Percentiles rank a stretch among this genome's conserved stretches.
Evolutionary conservation across 2,329 filamentous ascomycete species (phyloP).

Genomic region (Fusarium chaquense): DNA sequence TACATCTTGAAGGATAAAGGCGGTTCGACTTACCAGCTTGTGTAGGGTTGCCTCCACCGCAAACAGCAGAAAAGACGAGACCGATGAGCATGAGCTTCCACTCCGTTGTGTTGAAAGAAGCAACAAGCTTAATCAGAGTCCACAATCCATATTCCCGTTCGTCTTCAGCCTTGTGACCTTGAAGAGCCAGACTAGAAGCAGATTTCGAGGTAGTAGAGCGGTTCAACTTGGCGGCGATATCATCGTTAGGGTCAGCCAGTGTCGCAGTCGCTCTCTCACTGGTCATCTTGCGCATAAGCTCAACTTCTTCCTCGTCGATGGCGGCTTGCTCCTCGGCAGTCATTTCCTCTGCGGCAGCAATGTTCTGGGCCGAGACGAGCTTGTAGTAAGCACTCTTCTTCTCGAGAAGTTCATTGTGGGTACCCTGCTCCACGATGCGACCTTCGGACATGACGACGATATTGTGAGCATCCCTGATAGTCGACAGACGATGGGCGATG

Average conservation of each 20-base stretch:
- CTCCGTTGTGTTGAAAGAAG: conserved; percentile 81
- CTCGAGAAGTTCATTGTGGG: conserved; percentile 82
- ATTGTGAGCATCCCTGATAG: conserved; percentile 93
- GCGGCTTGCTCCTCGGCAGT: conserved; percentile 63
- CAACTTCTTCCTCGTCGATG: conserved; percentile 63
- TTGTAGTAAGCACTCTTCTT: conserved; percentile 80
- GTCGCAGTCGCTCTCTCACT: conserved; percentile 57
- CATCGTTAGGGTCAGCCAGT: conserved; percentile 70
- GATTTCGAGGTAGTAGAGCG: conserved; percentile 68
- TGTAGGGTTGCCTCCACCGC: conserved; percentile 82
- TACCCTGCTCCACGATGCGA: conserved; percentile 91
- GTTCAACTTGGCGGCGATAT: conserved; percentile 68
- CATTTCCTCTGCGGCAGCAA: conserved; percentile 71
- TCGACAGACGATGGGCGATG: conserved; percentile 94
- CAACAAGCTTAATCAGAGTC: conserved; percentile 83
- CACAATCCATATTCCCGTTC: conserved; percentile 74
- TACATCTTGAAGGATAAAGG: not conserved
- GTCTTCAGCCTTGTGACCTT: conserved; percentile 63
- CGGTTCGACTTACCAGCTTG: conserved; percentile 47
- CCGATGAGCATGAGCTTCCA: conserved; percentile 78
- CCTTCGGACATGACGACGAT: conserved; percentile 93
- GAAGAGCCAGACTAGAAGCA: conserved; percentile 77
- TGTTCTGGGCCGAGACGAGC: conserved; percentile 89
- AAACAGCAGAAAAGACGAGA: conserved; percentile 78
- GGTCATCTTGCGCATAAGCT: conserved; percentile 62